phyloP scores from a whole-genome alignment of 1,139 yeast genomes.

The Zygosaccharomyces pseudobailii region DNA sequence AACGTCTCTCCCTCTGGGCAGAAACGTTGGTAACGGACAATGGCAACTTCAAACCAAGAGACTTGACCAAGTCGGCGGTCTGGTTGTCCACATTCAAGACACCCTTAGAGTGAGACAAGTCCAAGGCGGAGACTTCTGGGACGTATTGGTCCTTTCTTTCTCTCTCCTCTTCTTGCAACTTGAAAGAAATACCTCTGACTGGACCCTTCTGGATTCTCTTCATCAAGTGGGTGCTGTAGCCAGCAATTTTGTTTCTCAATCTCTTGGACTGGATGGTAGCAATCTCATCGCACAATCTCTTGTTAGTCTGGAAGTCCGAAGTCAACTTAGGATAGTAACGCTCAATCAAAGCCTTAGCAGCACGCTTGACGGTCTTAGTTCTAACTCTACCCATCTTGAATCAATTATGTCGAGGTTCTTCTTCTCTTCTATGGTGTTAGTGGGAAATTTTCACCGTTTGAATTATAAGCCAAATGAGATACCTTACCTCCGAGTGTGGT shows the following conservation, averaged over 20 bases:
- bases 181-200: slow-evolving; percentile 99
- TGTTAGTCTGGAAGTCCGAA: slow-evolving; percentile 99
- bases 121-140: slow-evolving; percentile 99
- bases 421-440: background rate
- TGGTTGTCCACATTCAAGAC: slow-evolving; percentile 97
- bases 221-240: slow-evolving; percentile 99
- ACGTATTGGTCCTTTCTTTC: slow-evolving; percentile 99
- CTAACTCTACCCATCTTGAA: slow-evolving; percentile 78
- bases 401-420: slow-evolving; percentile 24
- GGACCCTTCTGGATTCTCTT: slow-evolving; percentile 99
- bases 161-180: slow-evolving; percentile 99
- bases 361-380: slow-evolving; percentile 99
- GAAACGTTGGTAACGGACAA: slow-evolving; percentile 87
- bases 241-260: slow-evolving; percentile 99
- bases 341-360: slow-evolving; percentile 99
- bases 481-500: background rate
- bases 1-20: slow-evolving; percentile 93
- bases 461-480: background rate
- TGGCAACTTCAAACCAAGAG: slow-evolving; percentile 95
- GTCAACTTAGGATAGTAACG: slow-evolving; percentile 99
- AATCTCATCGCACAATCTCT: slow-evolving; percentile 97
- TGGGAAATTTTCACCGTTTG: background rate
- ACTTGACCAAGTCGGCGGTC: slow-evolving; percentile 94
- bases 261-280: slow-evolving; percentile 99
- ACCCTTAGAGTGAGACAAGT: slow-evolving; percentile 93